Base-by-base conservation (phyloP, 257 asterid genomes). In the Linaria vulgaris region DNA sequence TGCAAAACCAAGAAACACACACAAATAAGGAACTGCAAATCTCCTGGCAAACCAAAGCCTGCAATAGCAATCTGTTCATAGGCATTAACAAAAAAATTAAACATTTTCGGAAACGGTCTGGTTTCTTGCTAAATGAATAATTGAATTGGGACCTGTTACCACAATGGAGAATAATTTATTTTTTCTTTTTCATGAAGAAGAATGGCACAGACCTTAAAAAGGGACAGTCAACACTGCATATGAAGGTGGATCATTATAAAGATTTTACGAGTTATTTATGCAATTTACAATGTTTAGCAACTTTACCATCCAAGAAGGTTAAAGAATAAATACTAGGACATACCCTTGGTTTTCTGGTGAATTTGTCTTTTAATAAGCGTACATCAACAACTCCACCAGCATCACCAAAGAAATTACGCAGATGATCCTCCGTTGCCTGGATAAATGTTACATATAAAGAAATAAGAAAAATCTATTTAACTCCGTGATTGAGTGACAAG, bases 341-440 rank as follows among this genome's bases (percentile, higher is more conserved):
- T 78, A 92, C 98, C 84, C 98, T 86, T 67, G 98, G 79, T 72
- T 72, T 83, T 73, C 74, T 79, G 69, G 96, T 92, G 76, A 81
- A 80, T 80, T 77, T 90, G 83, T 94, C 96, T 46, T 66, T 84
- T 22, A 90, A 55, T 76, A 90, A 75, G 62, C 97, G 95, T 78
- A 94, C 60, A 58, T 75, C 97, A 72, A 72, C 86, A 63, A 90
- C 91, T 67, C 99, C 99, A 56, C 97, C 99, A 76, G 72, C 85
- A 71, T 87, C 97, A 61, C 83, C 74, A 74, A 90, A 94, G 80
- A 94, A 90, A 56, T 75, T 74, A 20, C 63, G 84, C 49, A 94
- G 72, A 66, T 89, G 90, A 23, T 81, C 79, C 48, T 73, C 82
- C 1, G 80, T 89, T 45, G 90, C 84, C 99, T 92, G 84, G 70